phyloP scores from a whole-genome alignment of 208 protist genomes.

The Leishmania arabica region DNA sequence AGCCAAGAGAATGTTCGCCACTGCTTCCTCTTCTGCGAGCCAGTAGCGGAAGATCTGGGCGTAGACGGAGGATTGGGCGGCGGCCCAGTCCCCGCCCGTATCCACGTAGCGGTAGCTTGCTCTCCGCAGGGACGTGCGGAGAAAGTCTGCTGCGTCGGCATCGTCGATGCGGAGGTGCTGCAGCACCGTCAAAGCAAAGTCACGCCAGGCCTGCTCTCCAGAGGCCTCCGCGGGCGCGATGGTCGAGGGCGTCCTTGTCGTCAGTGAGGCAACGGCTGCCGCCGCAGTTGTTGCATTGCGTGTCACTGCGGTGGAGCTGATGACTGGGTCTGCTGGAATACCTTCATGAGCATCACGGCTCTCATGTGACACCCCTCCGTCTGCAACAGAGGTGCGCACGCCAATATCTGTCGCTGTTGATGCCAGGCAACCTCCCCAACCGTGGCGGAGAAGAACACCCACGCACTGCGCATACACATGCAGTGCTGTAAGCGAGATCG shows the following conservation, averaged over 20 bases:
- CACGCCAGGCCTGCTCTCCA: constrained; percentile 7
- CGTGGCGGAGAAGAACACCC: constrained; percentile 16
- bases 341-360: background rate
- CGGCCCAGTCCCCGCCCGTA: constrained; percentile 20
- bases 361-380: background rate
- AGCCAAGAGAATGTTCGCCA: background rate
- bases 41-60: constrained; percentile 22
- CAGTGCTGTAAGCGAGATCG: constrained; percentile 14
- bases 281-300: background rate
- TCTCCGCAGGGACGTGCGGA: constrained; percentile 9
- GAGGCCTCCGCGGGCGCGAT: background rate
- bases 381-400: background rate
- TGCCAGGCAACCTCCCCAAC: constrained; percentile 14
- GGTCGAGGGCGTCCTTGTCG: background rate
- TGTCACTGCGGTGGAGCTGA: background rate
- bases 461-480: constrained; percentile 30
- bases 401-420: background rate
- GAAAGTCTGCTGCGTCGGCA: constrained; percentile 8
- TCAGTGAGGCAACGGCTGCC: background rate
- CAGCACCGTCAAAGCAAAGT: constrained; percentile 16
- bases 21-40: constrained; percentile 13
- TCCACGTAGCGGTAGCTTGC: constrained; percentile 22
- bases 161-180: constrained; percentile 8
- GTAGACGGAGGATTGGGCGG: constrained; percentile 25
- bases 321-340: background rate